Evolutionary conservation across 1,139 yeast genomes (phyloP).

Genomic region (Geotrichum carabidarum): DNA sequence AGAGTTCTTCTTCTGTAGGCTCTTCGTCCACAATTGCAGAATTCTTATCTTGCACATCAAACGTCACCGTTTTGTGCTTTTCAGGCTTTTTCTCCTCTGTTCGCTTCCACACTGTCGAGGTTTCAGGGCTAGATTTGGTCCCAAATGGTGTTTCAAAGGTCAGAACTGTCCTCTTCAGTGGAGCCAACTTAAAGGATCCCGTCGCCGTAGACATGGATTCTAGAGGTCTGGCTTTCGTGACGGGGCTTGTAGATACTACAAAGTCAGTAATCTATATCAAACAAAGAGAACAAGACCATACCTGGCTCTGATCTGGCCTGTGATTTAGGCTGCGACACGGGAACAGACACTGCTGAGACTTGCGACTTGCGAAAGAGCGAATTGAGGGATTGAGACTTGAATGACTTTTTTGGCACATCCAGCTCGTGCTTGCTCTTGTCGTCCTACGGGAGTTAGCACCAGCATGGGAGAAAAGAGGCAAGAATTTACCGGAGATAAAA

Average conservation of each 20-base stretch:
- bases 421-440: not conserved
- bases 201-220: constrained; percentile 31
- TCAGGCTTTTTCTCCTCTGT: constrained; percentile 1
- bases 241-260: not conserved
- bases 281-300: not conserved
- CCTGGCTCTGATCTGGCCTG: constrained; percentile 3
- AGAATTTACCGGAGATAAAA: not conserved
- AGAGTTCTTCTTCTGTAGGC: constrained; percentile 37
- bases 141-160: constrained; percentile 5
- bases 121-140: constrained; percentile 7
- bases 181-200: constrained; percentile 36
- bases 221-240: constrained; percentile 3
- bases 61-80: constrained; percentile 8
- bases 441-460: not conserved
- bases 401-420: constrained; percentile 24
- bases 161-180: constrained; percentile 30
- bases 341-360: constrained; percentile 7
- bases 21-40: constrained; percentile 14
- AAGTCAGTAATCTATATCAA: constrained; percentile 4
- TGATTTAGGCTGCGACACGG: not conserved
- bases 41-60: constrained; percentile 7
- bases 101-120: constrained; percentile 12
- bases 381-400: constrained; percentile 39
- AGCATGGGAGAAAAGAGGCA: not conserved
- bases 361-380: constrained; percentile 30